Evolutionary conservation across 805 yeast genomes (phyloP), one percentile per base, ranked within the genome.

Genomic region (Clavispora phyllophila): DNA sequence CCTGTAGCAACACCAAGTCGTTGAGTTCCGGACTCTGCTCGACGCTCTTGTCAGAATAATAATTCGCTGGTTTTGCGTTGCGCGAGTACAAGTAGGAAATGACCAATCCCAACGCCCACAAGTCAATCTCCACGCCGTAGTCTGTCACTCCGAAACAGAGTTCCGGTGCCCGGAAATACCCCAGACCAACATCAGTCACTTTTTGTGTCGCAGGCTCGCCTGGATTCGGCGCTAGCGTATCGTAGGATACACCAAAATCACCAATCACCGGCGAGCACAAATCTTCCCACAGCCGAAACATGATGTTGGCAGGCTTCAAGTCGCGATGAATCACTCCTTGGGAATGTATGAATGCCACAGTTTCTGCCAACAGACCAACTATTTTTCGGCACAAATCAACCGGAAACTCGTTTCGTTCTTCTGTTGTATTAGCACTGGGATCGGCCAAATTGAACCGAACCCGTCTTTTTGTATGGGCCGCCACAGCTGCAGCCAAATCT

Each of bases 91-190:
- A 49, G 36, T 74, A 58, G n/a, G 82, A 76, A 38, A 81, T 51
- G 2, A 85, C 54, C 9, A 87, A 73, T 0, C 87, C 95, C 15
- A 78, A 57, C 1, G 85, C 66, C 95, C 95, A 87, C 13, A 84
- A 66, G 53, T 87, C 95, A 8, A 86, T 66, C 31, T 71, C 78
- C 28, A 55, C 58, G 2, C 73, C 63, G 54, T 87, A 87, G 45
- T 70, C 66, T 1, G 66, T 47, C n/a, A 75, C 61, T 0, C 87
- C 85, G 39, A 84, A 73, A 33, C 86, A 65, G 37, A 84, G 62
- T 54, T 87, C 95, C 0, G 95, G 91, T 0, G 93, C 81, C 46
- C 84, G 80, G 61, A 78, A 87, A 26, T 70, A 69, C 1, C 82
- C 81, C 0, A 90, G 82, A 17, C 83, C 73, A 4, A 87, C 81